A percentile compares a stretch with the other conserved stretches of the same genome.
Evolutionary conservation across 495 filamentous ascomycete species (phyloP).

Genomic region (Penicillium arizonense): DNA sequence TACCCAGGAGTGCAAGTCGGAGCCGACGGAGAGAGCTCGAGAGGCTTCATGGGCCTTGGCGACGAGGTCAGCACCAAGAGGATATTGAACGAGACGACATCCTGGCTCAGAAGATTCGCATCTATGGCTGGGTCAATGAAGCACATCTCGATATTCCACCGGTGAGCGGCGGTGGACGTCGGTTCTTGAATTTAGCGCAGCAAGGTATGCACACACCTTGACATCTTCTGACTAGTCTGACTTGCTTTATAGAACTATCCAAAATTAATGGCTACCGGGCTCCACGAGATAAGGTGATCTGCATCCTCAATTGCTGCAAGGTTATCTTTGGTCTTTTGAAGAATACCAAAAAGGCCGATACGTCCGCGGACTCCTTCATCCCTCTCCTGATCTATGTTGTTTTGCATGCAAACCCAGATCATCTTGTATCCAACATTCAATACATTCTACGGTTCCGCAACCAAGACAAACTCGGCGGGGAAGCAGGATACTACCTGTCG

Average conservation of each 20-base stretch:
- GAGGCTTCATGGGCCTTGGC: slow-evolving; percentile 71
- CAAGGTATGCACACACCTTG: slow-evolving; percentile 57
- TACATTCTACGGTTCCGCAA: slow-evolving; percentile 97
- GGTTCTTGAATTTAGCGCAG: slow-evolving; percentile 85
- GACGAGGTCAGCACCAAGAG: slow-evolving; percentile 94
- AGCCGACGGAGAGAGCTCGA: slow-evolving; percentile 67
- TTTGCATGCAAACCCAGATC: slow-evolving; percentile 88
- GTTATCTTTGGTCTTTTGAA: slow-evolving; percentile 97
- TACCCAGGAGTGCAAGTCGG: slow-evolving; percentile 59
- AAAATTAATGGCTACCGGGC: slow-evolving; percentile 97
- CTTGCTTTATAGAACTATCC: slow-evolving; percentile 61
- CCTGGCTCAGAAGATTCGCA: slow-evolving; percentile 90
- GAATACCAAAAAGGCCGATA: slow-evolving; percentile 81
- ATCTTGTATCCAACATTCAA: slow-evolving; percentile 95
- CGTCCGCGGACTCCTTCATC: slow-evolving; percentile 94
- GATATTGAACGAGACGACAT: slow-evolving; percentile 97
- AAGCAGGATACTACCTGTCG: slow-evolving; percentile 97
- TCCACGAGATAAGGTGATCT: slow-evolving; percentile 96
- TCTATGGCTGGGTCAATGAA: slow-evolving; percentile 93
- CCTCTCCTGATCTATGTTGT: slow-evolving; percentile 96
- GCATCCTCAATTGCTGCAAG: slow-evolving; percentile 97
- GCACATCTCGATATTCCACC: slow-evolving; percentile 92
- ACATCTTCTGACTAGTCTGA: slow-evolving; percentile 20
- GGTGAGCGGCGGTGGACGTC: slow-evolving; percentile 77
- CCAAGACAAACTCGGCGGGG: slow-evolving; percentile 93